Evolutionary conservation across 208 protist species (phyloP).

Genomic region (Trypanosoma grayi): DNA sequence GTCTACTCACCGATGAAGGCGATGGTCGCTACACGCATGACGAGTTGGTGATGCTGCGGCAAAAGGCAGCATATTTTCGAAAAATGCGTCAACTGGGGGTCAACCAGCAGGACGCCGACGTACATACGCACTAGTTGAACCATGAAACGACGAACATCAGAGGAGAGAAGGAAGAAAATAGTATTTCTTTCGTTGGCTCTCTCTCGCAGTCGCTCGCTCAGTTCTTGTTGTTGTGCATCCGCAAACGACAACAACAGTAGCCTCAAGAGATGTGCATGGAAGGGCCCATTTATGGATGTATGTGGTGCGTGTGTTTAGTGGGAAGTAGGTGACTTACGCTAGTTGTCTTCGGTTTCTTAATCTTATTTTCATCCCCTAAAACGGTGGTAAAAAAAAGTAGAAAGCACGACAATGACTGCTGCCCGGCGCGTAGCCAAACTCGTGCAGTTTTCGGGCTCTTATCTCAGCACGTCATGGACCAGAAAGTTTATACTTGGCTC

Average conservation of each 20-base stretch:
- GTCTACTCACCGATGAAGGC: conserved; percentile 39
- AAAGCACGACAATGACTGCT: conserved; percentile 7
- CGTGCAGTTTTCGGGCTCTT: conserved; percentile 67
- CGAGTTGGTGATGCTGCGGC: conserved; percentile 76
- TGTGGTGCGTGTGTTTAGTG: neutral
- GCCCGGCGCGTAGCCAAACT: conserved; percentile 13
- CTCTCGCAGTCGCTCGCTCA: conserved; percentile 11
- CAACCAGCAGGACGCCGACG: conserved; percentile 74
- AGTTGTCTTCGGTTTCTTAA: too few relatives aligned
- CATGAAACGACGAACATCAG: neutral
- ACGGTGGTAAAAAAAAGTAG: too few relatives aligned
- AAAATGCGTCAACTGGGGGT: conserved; percentile 70
- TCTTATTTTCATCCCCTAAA: too few relatives aligned
- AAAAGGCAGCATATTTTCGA: conserved; percentile 82
- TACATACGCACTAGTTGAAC: conserved; percentile 56
- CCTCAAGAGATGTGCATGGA: neutral
- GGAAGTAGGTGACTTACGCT: too few relatives aligned
- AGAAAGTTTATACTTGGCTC: conserved; percentile 78
- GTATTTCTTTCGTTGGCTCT: conserved; percentile 6
- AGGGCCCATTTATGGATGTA: neutral
- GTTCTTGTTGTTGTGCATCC: conserved; percentile 3
- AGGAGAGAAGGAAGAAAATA: neutral
- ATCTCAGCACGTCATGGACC: conserved; percentile 57
- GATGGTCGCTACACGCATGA: conserved; percentile 53
- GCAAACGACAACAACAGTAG: too few relatives aligned